Percentiles rank a stretch among this genome's conserved stretches.
These are phyloP conservation scores for Umbelopsis isabellina DNA, from an alignment of 192 early-diverging fungal species.

Conservation along the genomic window DNA sequence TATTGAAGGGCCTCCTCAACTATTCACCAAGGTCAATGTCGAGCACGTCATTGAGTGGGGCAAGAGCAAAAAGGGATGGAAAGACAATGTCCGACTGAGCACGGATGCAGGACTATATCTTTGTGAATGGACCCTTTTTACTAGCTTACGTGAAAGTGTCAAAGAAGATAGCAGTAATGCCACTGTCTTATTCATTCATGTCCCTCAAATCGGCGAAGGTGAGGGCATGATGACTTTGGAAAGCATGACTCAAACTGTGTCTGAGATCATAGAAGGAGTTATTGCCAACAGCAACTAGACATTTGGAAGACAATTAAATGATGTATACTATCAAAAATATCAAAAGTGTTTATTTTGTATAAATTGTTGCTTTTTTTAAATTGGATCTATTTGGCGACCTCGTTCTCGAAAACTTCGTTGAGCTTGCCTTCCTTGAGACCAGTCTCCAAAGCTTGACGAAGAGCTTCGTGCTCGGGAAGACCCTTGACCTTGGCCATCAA, in stretches of 20 bases:
- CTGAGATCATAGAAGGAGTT: slow-evolving; percentile 22
- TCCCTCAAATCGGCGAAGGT: slow-evolving; percentile 6
- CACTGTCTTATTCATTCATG: slow-evolving; percentile 20
- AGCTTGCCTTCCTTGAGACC: slow-evolving; percentile 67
- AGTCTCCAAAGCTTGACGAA: slow-evolving; percentile 62
- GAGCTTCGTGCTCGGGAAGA: slow-evolving; percentile 54
- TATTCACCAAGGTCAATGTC: slow-evolving; percentile 15
- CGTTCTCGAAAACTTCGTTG: slow-evolving; percentile 58
- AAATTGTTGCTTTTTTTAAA: neutral
- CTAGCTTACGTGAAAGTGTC: slow-evolving; percentile 3
- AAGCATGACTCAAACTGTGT: neutral
- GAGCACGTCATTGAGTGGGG: neutral
- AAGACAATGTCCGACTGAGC: neutral
- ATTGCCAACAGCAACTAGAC: neutral
- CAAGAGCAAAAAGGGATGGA: slow-evolving; percentile 2
- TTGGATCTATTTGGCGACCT: slow-evolving; percentile 33
- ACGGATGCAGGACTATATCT: slow-evolving; percentile 22
- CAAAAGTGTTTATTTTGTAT: neutral
- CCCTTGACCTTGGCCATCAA: slow-evolving; percentile 70
- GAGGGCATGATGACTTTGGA: slow-evolving; percentile 1
- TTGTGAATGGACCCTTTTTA: slow-evolving; percentile 20
- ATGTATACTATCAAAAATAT: too few relatives aligned
- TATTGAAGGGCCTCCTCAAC: neutral
- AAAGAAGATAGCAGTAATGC: neutral
- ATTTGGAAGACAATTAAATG: too few relatives aligned